Conservation (phyloP, 2,329 filamentous ascomycete species). For the Helotiales sp. region DNA sequence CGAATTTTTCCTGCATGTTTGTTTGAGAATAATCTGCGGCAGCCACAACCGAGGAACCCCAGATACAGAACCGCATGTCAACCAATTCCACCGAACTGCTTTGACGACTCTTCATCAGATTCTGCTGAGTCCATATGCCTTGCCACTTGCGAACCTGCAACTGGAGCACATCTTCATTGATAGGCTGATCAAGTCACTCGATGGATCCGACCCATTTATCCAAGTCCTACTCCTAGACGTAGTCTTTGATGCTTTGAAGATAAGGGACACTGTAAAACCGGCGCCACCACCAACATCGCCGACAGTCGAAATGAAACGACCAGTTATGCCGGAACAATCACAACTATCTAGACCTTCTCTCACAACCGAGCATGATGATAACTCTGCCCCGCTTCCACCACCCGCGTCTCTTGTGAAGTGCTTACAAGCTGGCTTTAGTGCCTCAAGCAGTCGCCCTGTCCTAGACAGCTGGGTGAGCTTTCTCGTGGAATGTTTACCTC, state of each 20-base stretch:
- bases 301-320: constrained; percentile 28
- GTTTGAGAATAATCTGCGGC: constrained; percentile 60
- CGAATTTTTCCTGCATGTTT: constrained; percentile 66
- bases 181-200: constrained; percentile 61
- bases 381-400: constrained; percentile 51
- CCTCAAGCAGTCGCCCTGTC: constrained; percentile 69
- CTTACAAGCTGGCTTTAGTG: constrained; percentile 77
- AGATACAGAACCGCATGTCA: constrained; percentile 50
- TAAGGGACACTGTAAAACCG: constrained; percentile 48
- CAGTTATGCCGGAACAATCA: constrained; percentile 29
- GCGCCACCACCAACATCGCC: constrained; percentile 26
- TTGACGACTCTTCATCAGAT: constrained; percentile 71
- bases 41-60: constrained; percentile 38
- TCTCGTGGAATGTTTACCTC: constrained; percentile 76
- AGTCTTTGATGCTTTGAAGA: constrained; percentile 71
- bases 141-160: constrained; percentile 59
- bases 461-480: constrained; percentile 92
- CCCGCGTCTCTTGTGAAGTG: constrained; percentile 77
- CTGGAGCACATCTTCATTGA: constrained; percentile 72
- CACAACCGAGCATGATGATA: constrained; percentile 42
- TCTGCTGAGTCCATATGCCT: constrained; percentile 61
- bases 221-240: constrained; percentile 79
- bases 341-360: constrained; percentile 45
- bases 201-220: constrained; percentile 64
- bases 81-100: constrained; percentile 69